Evolutionary conservation across 2,329 filamentous ascomycete species (phyloP), one percentile per base, ranked within the genome.

Genomic region (Fusarium miscanthi): DNA sequence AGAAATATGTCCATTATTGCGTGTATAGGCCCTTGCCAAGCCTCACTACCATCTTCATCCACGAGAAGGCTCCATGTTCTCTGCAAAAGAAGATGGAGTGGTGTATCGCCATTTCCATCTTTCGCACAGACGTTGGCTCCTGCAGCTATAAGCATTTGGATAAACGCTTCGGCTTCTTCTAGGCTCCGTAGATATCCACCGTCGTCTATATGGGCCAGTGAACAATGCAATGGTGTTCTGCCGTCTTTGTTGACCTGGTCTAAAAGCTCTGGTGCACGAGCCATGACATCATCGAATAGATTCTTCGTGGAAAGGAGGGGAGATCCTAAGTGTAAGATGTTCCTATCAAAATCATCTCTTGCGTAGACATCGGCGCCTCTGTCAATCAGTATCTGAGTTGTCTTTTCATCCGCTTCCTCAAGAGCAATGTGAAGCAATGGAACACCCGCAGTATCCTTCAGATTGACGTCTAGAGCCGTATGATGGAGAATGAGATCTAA

Each of bases 201-300:
- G 8, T 12, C 2, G 2, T 17, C 12, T 14, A 1, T 8, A 23
- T 19, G 0, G 3, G 4, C 11, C 6, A 58, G 7, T 6, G 16
- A 19, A 14, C 2, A 6, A 8, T 19, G 21, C 11, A 23, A 8
- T 10, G 42, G 21, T 14, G 41, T 31, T 23, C 11, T 23, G 19
- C 33, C 25, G 8, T 5, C 11, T 25, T 46, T 37, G 10, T 30
- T 14, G 1, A n/a, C 42, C 25, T 49, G 33, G 17, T 38, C 5
- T 3, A 40, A n/a, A 38, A 59, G 33, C 21, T 21, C 42, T 25
- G 42, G 56, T 4, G 25, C 25, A 1, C 21, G 11, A 40, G 25
- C 21, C 1, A 59, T 7, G 8, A 57, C 13, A 5, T 25, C 6
- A 4, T 57, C n/a, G 13, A 57, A 25, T 2, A 37, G 5, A 4